These are phyloP conservation scores for Colletotrichum lupini DNA, from an alignment of 2,329 filamentous ascomycete species.

Conservation along the genomic window DNA sequence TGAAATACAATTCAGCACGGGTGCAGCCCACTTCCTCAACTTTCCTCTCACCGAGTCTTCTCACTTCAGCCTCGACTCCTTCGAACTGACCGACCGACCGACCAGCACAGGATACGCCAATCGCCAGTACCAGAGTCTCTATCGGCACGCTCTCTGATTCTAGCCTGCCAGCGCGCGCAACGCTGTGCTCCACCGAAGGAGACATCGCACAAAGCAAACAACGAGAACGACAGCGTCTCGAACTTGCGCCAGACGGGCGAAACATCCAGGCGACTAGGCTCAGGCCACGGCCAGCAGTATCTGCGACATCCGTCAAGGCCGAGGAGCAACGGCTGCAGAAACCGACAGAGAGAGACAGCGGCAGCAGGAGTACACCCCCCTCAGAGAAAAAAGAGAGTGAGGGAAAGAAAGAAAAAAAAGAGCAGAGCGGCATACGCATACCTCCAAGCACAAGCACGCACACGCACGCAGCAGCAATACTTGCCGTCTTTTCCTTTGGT, in stretches of 20 bases:
- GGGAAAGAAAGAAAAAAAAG: background rate
- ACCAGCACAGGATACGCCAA: constrained; percentile 35
- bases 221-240: constrained; percentile 15
- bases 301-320: constrained; percentile 21
- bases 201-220: constrained; percentile 33
- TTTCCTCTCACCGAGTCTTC: constrained; percentile 52
- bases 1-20: constrained; percentile 55
- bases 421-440: constrained; percentile 19
- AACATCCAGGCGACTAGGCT: constrained; percentile 20
- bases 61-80: constrained; percentile 48
- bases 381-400: background rate
- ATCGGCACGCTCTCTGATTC: constrained; percentile 35
- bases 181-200: constrained; percentile 34
- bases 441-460: constrained; percentile 5
- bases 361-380: background rate
- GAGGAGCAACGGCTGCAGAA: background rate
- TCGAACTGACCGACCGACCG: constrained; percentile 34
- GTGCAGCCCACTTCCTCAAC: constrained; percentile 45
- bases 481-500: constrained; percentile 35
- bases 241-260: constrained; percentile 21
- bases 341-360: constrained; percentile 28
- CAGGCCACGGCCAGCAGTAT: constrained; percentile 28
- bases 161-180: constrained; percentile 30
- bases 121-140: constrained; percentile 33
- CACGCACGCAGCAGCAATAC: constrained; percentile 1